phyloP scores from a whole-genome alignment of 208 protist species.

The Trypanosoma melophagium region DNA sequence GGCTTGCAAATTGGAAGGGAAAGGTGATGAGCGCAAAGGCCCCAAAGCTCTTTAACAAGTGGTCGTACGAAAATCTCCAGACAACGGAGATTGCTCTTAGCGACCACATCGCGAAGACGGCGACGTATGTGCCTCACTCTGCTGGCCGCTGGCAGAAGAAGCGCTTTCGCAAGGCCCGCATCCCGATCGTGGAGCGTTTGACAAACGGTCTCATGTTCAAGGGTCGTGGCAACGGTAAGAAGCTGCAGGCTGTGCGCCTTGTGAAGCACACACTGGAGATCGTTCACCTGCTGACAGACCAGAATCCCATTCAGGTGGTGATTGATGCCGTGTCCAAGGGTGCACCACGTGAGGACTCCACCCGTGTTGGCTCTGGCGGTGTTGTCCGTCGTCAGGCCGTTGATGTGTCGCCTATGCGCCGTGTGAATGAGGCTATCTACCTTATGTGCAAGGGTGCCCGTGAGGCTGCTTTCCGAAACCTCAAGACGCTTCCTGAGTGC shows the following conservation, averaged over 20 bases:
- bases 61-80: slow-evolving; percentile 83
- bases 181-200: slow-evolving; percentile 94
- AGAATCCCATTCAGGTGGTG: slow-evolving; percentile 99
- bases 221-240: slow-evolving; percentile 99
- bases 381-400: slow-evolving; percentile 99
- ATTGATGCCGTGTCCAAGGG: slow-evolving; percentile 98
- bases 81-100: slow-evolving; percentile 88
- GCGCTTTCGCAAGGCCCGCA: slow-evolving; percentile 99
- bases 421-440: slow-evolving; percentile 99
- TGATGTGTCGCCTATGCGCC: slow-evolving; percentile 99
- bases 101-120: slow-evolving; percentile 98
- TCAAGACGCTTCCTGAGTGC: slow-evolving; percentile 99
- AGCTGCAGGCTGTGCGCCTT: slow-evolving; percentile 98
- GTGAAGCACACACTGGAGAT: slow-evolving; percentile 99
- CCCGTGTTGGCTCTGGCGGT: slow-evolving; percentile 99
- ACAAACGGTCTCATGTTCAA: slow-evolving; percentile 98
- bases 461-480: slow-evolving; percentile 98
- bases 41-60: slow-evolving; percentile 92
- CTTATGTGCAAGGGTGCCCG: slow-evolving; percentile 98
- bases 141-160: slow-evolving; percentile 97
- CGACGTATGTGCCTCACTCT: slow-evolving; percentile 98
- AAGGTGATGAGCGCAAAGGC: slow-evolving; percentile 56
- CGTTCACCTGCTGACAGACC: slow-evolving; percentile 98
- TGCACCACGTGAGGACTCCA: slow-evolving; percentile 99
- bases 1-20: slow-evolving; percentile 15